A percentile compares a stretch with the other conserved stretches of the same genome.
These are phyloP conservation scores for Candida mattraensis DNA, from an alignment of 805 yeast species.

Conservation along the genomic window DNA sequence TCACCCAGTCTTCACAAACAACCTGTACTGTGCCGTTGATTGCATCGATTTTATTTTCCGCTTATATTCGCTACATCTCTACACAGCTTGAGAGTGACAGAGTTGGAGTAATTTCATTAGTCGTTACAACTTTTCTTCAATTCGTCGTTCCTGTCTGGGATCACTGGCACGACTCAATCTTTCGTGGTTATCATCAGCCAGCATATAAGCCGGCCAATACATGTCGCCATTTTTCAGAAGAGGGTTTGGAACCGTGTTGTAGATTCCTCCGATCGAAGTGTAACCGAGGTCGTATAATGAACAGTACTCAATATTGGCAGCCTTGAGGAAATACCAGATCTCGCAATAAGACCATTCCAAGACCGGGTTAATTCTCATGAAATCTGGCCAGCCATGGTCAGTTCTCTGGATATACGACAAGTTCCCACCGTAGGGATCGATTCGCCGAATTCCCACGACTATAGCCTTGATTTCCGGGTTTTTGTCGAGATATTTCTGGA, in stretches of 20 bases:
- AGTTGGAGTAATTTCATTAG: constrained; percentile 2
- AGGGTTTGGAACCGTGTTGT: constrained; percentile 74
- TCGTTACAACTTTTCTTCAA: constrained; percentile 16
- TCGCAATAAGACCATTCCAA: constrained; percentile 83
- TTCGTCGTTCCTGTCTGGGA: constrained; percentile 8
- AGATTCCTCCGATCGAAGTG: constrained; percentile 83
- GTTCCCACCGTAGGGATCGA: constrained; percentile 78
- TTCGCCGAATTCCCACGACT: constrained; percentile 82
- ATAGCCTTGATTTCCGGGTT: constrained; percentile 65
- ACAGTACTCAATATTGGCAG: constrained; percentile 66
- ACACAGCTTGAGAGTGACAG: background rate
- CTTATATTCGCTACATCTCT: too few species aligned
- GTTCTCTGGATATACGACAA: constrained; percentile 67
- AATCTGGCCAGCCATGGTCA: constrained; percentile 89
- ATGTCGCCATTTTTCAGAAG: constrained; percentile 32
- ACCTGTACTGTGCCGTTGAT: too few species aligned
- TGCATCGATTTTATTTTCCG: too few species aligned
- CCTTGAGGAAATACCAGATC: constrained; percentile 79
- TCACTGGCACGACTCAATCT: constrained; percentile 38
- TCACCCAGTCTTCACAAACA: too few species aligned
- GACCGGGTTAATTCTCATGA: constrained; percentile 82
- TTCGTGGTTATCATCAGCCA: constrained; percentile 62
- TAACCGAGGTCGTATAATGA: constrained; percentile 77
- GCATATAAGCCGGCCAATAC: constrained; percentile 55
- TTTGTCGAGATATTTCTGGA: constrained; percentile 54